Evolutionary conservation across 148 eudicot species (phyloP), one percentile per base, ranked within the genome.

Genomic region (Oxyria digyna): DNA sequence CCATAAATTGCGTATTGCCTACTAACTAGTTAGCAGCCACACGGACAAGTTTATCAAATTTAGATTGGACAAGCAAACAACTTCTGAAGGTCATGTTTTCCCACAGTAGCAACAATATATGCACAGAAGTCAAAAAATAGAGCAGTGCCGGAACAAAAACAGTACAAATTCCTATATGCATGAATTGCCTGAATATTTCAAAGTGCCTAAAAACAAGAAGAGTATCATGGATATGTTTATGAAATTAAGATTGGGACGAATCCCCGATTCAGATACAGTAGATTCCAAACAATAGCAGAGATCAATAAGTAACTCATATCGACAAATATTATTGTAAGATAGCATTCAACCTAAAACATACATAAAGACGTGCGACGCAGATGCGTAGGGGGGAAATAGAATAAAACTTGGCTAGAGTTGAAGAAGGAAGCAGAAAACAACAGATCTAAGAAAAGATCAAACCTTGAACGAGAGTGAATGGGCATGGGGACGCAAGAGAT

Each of bases 401-500:
- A 73, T 50, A 66, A 45, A n/a, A n/a, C n/a, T n/a, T n/a, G n/a
- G n/a, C n/a, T n/a, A n/a, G n/a, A n/a, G n/a, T n/a, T n/a, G n/a
- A n/a, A n/a, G n/a, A n/a, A n/a, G 62, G 72, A 73, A 72, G 41
- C 18, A 11, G 8, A n/a, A 42, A 24, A 49, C 73, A 54, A 54
- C 72, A 79, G 78, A 76, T 71, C 81, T 46, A 72, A 43, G 27
- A 33, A 65, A 72, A 50, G 31, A 5, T n/a, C 31, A 66, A 65
- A 91, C 96, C 93, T 85, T 84, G 74, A 83, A 13, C 21, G 81
- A 68, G 67, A 80, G 72, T 18, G 72, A 49, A 74, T 81, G 69
- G 15, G 82, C 94, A 86, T 85, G 96, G 4, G 98, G 81, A 71
- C 98, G 91, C 78, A 87, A 73, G 23, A 79, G 71, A 2, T 79